These are phyloP conservation scores for Populus alba DNA, from an alignment of 345 rosid genomes.

Conservation along the genomic window DNA sequence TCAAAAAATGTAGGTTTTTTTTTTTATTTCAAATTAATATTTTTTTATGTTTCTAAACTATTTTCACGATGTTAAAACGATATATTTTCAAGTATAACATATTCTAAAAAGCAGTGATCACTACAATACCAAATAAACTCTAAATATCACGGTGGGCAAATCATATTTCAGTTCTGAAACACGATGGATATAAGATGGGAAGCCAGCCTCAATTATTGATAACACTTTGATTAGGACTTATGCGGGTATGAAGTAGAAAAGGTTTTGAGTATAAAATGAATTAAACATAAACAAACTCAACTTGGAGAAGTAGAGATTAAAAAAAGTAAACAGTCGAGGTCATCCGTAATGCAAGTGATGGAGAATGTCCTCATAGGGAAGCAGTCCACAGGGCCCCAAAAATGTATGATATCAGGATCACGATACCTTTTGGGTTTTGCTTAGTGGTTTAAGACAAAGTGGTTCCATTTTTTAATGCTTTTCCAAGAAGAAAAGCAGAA, in stretches of 20 bases:
- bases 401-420: slow-evolving; percentile 18
- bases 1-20: too few species aligned
- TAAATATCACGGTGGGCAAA: neutral
- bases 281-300: slow-evolving; percentile 19
- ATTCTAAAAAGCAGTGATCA: fast-evolving
- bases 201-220: slow-evolving; percentile 34
- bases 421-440: slow-evolving; percentile 8
- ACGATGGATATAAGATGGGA: slow-evolving; percentile 8
- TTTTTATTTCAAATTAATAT: too few species aligned
- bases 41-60: too few species aligned
- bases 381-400: slow-evolving; percentile 20
- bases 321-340: slow-evolving; percentile 10
- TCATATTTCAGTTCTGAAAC: neutral
- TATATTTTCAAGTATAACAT: too few species aligned
- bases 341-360: neutral
- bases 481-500: slow-evolving; percentile 4
- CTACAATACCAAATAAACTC: too few species aligned
- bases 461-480: neutral
- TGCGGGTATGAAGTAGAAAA: slow-evolving; percentile 6
- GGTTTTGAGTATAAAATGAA: slow-evolving; percentile 2
- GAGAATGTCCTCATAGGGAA: slow-evolving; percentile 23
- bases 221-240: slow-evolving; percentile 18
- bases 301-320: slow-evolving; percentile 2
- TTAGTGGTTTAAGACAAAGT: neutral
- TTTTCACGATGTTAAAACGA: too few species aligned